Evolutionary conservation across 331 rosid species (phyloP).

Genomic region (Quercus phellos): DNA sequence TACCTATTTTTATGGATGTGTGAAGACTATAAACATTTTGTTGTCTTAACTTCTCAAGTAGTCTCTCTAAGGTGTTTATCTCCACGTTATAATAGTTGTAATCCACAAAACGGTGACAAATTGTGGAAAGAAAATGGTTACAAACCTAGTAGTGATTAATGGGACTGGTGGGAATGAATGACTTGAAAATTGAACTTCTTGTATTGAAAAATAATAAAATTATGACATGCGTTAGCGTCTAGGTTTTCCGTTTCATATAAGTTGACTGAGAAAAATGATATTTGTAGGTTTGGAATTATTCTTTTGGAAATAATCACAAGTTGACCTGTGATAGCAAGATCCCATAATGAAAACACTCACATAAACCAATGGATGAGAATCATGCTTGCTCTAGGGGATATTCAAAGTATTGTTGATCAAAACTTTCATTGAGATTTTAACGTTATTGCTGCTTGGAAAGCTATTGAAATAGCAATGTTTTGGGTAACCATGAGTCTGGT

Average conservation of each 20-base stretch:
- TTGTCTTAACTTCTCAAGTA: not conserved
- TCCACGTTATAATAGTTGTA: not conserved
- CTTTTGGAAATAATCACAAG: slow-evolving; percentile 51
- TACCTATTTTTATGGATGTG: slow-evolving; percentile 39
- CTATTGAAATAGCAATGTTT: slow-evolving; percentile 43
- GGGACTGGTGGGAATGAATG: no score
- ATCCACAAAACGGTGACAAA: no score
- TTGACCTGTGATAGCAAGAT: slow-evolving; percentile 31
- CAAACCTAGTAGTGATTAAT: no score
- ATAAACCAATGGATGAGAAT: slow-evolving; percentile 31
- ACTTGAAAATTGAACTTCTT: no score
- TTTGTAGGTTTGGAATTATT: slow-evolving; percentile 57
- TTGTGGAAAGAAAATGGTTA: no score
- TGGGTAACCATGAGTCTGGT: slow-evolving; percentile 49
- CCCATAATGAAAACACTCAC: slow-evolving; percentile 28
- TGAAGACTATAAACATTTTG: slow-evolving; percentile 37
- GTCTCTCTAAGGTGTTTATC: no score
- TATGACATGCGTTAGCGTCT: not conserved
- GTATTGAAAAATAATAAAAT: no score
- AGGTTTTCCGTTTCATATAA: slow-evolving; percentile 39
- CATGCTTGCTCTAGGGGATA: slow-evolving; percentile 27
- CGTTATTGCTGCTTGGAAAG: slow-evolving; percentile 25
- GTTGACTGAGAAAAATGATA: slow-evolving; percentile 62
- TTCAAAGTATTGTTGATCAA: slow-evolving; percentile 39
- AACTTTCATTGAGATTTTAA: slow-evolving; percentile 30